These are phyloP conservation scores for Tetradesmus lagerheimii DNA, from an alignment of 139 green algal species.

Conservation along the genomic window DNA sequence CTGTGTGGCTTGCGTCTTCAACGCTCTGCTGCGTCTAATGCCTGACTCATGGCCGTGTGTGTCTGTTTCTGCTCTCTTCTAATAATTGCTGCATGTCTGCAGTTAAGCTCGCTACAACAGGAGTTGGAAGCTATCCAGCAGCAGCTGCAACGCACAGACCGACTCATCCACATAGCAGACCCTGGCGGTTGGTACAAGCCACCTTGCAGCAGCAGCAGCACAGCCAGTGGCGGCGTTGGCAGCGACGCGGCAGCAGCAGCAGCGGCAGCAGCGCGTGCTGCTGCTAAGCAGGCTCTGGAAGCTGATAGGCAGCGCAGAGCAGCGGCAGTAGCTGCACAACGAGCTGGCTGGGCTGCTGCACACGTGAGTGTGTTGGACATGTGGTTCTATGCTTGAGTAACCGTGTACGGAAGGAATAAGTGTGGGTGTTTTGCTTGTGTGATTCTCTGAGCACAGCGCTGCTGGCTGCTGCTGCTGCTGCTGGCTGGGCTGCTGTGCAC, in stretches of 20 bases:
- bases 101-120: constrained; percentile 60
- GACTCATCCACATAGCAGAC: constrained; percentile 79
- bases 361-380: constrained; percentile 37
- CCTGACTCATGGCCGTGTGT: background rate
- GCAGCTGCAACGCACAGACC: constrained; percentile 65
- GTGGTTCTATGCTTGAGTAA: too few species aligned
- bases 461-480: too few species aligned
- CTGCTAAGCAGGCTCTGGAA: constrained; percentile 22
- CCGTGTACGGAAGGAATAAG: too few species aligned
- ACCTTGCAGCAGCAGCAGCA: background rate
- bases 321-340: constrained; percentile 25
- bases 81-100: background rate
- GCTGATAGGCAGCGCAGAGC: constrained; percentile 19
- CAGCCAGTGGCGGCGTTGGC: background rate
- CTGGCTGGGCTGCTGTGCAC: background rate
- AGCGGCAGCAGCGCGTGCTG: constrained; percentile 10
- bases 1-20: too few species aligned
- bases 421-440: too few species aligned
- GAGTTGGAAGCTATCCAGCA: constrained; percentile 67
- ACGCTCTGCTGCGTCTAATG: too few species aligned
- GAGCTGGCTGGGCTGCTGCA: constrained; percentile 5
- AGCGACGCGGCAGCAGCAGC: constrained; percentile 1
- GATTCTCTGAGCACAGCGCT: too few species aligned
- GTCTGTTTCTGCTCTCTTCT: background rate
- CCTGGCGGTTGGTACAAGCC: constrained; percentile 77